These are phyloP conservation scores for Dictyostelium intermedium DNA, from an alignment of 78 protist genomes.

Conservation along the genomic window DNA sequence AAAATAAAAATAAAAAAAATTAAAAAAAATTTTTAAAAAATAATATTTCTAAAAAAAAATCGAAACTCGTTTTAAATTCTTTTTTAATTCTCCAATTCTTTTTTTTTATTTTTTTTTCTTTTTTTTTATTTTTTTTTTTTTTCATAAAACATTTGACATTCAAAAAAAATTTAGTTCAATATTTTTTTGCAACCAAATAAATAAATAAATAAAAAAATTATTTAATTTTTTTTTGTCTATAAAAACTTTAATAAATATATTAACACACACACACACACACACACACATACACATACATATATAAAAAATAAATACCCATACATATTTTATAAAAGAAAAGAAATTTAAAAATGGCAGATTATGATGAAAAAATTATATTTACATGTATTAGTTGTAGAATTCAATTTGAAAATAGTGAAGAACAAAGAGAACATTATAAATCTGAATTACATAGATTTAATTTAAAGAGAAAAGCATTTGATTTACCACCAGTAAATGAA, in stretches of 20 bases:
- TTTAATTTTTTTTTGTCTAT: not conserved
- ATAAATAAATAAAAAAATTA: not conserved
- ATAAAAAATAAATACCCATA: not conserved
- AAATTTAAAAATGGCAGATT: not conserved
- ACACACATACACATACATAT: not conserved
- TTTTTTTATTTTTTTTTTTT: not conserved
- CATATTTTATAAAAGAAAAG: not conserved
- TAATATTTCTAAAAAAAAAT: too few relatives aligned
- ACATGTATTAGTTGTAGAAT: conserved; percentile 88
- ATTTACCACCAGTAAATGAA: conserved; percentile 77
- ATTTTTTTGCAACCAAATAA: not conserved
- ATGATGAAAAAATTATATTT: conserved; percentile 1
- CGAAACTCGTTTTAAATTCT: too few relatives aligned
- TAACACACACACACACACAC: not conserved
- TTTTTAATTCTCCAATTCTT: too few relatives aligned
- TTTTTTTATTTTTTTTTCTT: too few relatives aligned
- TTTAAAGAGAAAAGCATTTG: conserved; percentile 89
- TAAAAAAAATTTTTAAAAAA: not conserved
- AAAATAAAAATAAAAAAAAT: too few relatives aligned
- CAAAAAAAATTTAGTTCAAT: too few relatives aligned
- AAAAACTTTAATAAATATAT: not conserved
- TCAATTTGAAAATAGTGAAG: conserved; percentile 37
- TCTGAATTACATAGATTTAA: conserved; percentile 90
- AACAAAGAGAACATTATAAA: conserved; percentile 86
- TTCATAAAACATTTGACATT: not conserved